Conservation (phyloP, 192 early-diverging fungal species). For the Umbelopsis vinacea region DNA sequence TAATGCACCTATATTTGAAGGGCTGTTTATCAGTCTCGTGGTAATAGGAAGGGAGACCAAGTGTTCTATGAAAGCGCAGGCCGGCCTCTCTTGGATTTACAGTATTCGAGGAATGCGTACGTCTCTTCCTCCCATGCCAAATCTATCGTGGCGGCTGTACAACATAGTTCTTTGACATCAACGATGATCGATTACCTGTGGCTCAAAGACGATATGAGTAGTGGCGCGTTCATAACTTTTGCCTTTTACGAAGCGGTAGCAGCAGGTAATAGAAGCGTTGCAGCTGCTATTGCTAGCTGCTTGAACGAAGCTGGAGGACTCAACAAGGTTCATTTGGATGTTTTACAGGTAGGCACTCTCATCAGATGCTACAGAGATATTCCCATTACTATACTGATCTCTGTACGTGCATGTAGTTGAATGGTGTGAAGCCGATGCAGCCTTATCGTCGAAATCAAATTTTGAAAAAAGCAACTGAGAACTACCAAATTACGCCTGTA, state of each 20-base stretch:
- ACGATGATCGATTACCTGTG: constrained; percentile 12
- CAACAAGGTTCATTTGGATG: constrained; percentile 33
- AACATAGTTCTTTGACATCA: neutral
- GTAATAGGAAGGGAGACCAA: constrained; percentile 56
- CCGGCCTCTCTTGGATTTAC: neutral
- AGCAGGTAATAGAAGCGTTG: constrained; percentile 28
- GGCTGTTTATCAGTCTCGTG: constrained; percentile 57
- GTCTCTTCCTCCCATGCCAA: neutral
- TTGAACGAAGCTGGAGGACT: neutral
- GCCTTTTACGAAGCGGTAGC: constrained; percentile 24
- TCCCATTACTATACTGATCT: no score
- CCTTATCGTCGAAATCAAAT: constrained; percentile 29
- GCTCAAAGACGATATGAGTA: neutral
- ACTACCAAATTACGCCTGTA: constrained; percentile 46
- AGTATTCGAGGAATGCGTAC: neutral
- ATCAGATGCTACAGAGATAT: neutral
- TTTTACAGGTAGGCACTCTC: constrained; percentile 24
- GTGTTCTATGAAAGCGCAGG: constrained; percentile 27
- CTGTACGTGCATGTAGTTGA: constrained; percentile 20
- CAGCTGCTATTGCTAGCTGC: constrained; percentile 1
- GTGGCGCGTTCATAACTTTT: neutral
- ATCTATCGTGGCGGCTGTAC: neutral
- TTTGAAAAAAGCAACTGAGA: constrained; percentile 47
- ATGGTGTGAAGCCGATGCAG: constrained; percentile 3
- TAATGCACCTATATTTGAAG: constrained; percentile 18